Percentiles rank a stretch among this genome's conserved stretches.
phyloP scores from a whole-genome alignment of 1,139 yeast species.

The Blastobotrys persicus region DNA sequence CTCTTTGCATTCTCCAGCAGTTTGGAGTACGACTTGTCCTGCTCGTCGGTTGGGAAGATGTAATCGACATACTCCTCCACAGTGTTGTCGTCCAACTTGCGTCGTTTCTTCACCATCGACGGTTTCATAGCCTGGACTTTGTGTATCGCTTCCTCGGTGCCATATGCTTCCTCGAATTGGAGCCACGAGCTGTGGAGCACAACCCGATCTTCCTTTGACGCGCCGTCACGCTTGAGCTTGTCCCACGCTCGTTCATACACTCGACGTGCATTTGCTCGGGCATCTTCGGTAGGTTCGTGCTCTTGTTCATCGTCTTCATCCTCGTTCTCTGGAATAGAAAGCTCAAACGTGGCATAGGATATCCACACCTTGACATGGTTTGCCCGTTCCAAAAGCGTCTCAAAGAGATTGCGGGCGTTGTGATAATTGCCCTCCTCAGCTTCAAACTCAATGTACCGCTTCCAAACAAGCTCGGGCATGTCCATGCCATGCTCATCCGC shows the following conservation, averaged over 20 bases:
- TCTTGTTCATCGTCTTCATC: constrained; percentile 44
- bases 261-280: constrained; percentile 50
- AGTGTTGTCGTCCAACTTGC: constrained; percentile 45
- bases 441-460: constrained; percentile 55
- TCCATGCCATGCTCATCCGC: constrained; percentile 32
- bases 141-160: constrained; percentile 43
- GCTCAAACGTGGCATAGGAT: constrained; percentile 67
- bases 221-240: constrained; percentile 42
- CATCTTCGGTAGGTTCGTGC: constrained; percentile 48
- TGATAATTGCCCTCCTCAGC: constrained; percentile 58
- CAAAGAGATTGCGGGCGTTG: constrained; percentile 54
- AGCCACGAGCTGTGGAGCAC: constrained; percentile 61
- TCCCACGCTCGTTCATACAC: constrained; percentile 57
- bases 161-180: constrained; percentile 65
- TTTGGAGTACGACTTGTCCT: constrained; percentile 43
- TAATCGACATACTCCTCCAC: constrained; percentile 62
- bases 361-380: constrained; percentile 56
- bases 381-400: constrained; percentile 41
- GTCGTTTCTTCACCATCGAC: constrained; percentile 49
- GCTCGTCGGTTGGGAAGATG: constrained; percentile 53
- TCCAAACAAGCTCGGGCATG: constrained; percentile 45
- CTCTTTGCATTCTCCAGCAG: constrained; percentile 63
- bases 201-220: constrained; percentile 48
- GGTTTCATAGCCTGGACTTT: constrained; percentile 55
- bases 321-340: constrained; percentile 51